Evolutionary conservation across 257 asterid genomes (phyloP), one percentile per base, ranked within the genome.

Genomic region (Capsicum rhomboideum): DNA sequence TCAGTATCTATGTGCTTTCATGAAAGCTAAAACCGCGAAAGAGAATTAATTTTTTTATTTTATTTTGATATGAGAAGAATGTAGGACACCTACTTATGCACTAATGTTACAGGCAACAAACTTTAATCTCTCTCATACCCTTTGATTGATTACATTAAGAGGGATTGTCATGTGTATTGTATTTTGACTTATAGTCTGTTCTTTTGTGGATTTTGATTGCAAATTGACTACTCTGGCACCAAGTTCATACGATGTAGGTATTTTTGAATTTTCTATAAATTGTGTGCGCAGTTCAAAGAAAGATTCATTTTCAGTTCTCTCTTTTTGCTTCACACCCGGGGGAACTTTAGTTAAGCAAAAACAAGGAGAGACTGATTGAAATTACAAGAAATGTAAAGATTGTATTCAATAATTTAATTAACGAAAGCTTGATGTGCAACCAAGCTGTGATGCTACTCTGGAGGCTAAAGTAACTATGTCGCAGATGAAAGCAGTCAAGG

Each of bases 401-500:
- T 88, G 86, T 56, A 96, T 96, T 37, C 84, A 90, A 78, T 85
- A 90, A 66, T 94, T 79, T 84, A 91, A 92, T 83, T 88, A 92
- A 84, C 98, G 98, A 90, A 88, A 86, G 81, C 93, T 94, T 83
- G 93, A 91, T 85, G 90, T 88, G 77, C 92, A 90, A 83, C 97
- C 99, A 58, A 98, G 99, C 56, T 94, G 97, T 89, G 90, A 93
- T 87, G 89, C 89, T 31, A 96, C 98, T 84, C 98, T 96, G 82
- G 99, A 96, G 87, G 92, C 97, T 86, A 89, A 90, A 84, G 92
- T 96, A 83, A 89, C 94, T 44, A 87, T 83, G 49, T 92, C 90
- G 50, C 87, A 94, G 81, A 94, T 94, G 86, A 87, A 86, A 52
- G 92, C n/a, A n/a, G n/a, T n/a, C n/a, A n/a, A n/a, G n/a, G n/a